Evolutionary conservation across 106 monocot genomes (phyloP).

Genomic region (Gastrodia elata): DNA sequence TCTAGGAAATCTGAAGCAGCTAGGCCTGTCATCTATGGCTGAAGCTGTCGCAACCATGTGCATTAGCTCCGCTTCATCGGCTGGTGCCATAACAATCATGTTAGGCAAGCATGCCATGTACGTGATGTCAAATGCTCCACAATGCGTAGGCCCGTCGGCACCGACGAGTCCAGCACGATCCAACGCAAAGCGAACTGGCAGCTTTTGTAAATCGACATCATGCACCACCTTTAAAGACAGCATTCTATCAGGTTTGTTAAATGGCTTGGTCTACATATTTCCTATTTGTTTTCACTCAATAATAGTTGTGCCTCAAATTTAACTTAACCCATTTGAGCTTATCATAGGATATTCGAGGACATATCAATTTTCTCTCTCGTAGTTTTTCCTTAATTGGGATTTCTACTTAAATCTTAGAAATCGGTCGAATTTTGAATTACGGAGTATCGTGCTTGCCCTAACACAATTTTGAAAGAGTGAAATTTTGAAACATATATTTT

Average conservation of each 20-base stretch:
- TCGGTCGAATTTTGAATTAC: too few species aligned
- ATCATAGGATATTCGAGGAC: too few species aligned
- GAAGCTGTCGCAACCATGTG: constrained; percentile 92
- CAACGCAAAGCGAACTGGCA: constrained; percentile 72
- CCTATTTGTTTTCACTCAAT: too few species aligned
- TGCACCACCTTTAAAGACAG: constrained; percentile 46
- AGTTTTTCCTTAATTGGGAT: too few species aligned
- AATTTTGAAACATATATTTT: too few species aligned
- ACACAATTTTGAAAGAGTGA: too few species aligned
- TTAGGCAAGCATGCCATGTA: constrained; percentile 94
- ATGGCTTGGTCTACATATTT: too few species aligned
- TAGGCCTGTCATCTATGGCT: constrained; percentile 68
- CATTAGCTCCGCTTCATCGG: constrained; percentile 84
- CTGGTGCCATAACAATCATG: constrained; percentile 95
- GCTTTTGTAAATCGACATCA: constrained; percentile 79
- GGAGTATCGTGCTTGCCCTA: too few species aligned
- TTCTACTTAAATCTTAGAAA: too few species aligned
- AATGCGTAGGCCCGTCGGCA: constrained; percentile 86
- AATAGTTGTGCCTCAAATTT: too few species aligned
- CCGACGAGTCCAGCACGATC: constrained; percentile 86
- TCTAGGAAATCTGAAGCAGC: constrained; percentile 80
- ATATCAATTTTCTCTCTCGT: too few species aligned
- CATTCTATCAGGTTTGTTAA: not conserved
- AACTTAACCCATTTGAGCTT: too few species aligned
- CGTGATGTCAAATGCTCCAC: constrained; percentile 73